phyloP scores from a whole-genome alignment of 176 grass and related monocot genomes.

The Aechmea fasciata region DNA sequence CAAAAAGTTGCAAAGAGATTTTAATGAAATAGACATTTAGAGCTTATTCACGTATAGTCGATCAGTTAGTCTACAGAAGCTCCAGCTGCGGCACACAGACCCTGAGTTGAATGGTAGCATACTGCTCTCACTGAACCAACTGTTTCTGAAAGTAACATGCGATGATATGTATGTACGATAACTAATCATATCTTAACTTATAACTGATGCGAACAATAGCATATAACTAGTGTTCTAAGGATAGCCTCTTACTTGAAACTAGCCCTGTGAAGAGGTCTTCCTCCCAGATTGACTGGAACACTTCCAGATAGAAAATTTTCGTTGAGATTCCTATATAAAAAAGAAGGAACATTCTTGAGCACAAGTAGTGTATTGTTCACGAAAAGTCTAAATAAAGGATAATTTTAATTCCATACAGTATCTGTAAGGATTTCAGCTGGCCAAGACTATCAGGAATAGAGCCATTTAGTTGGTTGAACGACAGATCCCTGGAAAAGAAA shows the following conservation, averaged over 20 bases:
- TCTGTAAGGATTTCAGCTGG: conserved; percentile 47
- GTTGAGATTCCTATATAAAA: conserved; percentile 73
- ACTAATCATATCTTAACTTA: background rate
- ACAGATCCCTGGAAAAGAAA: conserved; percentile 61
- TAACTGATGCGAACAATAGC: background rate
- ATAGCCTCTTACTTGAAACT: conserved; percentile 70
- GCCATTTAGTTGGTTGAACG: conserved; percentile 88
- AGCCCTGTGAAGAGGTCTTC: conserved; percentile 91
- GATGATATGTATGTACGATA: too few species aligned
- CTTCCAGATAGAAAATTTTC: conserved; percentile 81
- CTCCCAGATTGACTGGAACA: conserved; percentile 77
- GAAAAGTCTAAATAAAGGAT: background rate
- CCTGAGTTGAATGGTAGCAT: too few species aligned
- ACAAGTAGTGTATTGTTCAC: background rate
- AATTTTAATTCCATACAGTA: conserved; percentile 49
- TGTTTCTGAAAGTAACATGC: too few species aligned
- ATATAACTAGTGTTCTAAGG: background rate
- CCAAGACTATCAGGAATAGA: conserved; percentile 89
- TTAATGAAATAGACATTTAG: too few species aligned
- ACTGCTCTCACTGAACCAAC: too few species aligned
- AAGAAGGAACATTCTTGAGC: conserved; percentile 4
- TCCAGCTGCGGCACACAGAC: too few species aligned
- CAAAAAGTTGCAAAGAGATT: too few species aligned
- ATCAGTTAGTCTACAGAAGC: too few species aligned
- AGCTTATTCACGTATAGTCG: too few species aligned